These are phyloP conservation scores for Pseudogymnoascus pannorum DNA, from an alignment of 2,329 filamentous ascomycete species.

Conservation along the genomic window DNA sequence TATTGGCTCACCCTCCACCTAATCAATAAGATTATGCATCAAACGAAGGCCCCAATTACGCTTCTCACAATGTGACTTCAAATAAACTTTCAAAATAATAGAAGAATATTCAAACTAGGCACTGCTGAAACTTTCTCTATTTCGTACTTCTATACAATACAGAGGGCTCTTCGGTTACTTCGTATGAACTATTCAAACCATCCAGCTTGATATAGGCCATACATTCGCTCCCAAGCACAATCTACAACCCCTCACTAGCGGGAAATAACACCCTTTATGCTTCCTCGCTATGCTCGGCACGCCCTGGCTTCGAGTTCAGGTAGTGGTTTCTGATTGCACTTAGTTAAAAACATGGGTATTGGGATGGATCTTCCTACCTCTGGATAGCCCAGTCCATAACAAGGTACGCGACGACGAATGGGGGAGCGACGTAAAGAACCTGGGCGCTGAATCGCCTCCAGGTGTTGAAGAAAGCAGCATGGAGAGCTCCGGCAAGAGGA, in stretches of 20 bases:
- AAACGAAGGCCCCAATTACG: not conserved
- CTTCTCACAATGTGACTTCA: not conserved
- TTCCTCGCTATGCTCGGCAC: conserved; percentile 42
- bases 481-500: conserved; percentile 67
- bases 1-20: not conserved
- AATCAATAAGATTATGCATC: not conserved
- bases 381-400: conserved; percentile 86
- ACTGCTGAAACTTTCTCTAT: not conserved
- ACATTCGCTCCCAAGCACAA: not conserved
- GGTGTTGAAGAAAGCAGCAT: conserved; percentile 91
- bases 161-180: conserved; percentile 1
- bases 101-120: not conserved
- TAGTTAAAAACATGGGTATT: not conserved
- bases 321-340: conserved; percentile 59
- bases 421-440: conserved; percentile 81
- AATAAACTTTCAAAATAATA: not conserved
- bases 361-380: conserved; percentile 49
- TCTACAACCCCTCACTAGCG: not conserved
- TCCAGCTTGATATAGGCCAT: not conserved
- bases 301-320: conserved; percentile 71
- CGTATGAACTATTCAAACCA: not conserved
- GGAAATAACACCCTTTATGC: conserved; percentile 22
- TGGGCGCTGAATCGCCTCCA: conserved; percentile 81
- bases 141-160: conserved; percentile 9
- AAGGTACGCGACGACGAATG: conserved; percentile 71